Evolutionary conservation across 1,284 basidiomycete species (phyloP), one percentile per base, ranked within the genome.

Genomic region (Butyriboletus appendiculatus): DNA sequence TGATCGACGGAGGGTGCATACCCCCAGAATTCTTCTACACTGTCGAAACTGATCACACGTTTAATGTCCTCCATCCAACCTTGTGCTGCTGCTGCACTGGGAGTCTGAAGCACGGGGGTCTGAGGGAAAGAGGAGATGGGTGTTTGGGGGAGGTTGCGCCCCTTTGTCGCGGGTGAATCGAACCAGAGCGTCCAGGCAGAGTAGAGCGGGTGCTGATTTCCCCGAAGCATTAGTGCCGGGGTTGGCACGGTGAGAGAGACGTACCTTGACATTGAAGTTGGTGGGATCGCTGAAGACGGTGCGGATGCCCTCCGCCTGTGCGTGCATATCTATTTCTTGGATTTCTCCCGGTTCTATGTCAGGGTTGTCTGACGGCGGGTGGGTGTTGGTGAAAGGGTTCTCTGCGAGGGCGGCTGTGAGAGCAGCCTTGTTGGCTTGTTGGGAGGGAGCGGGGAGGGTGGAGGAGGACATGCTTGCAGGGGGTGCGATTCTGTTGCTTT

Each of bases 41-140:
- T 93, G 69, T 96, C 90, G 68, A 98, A 96, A 59, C 81, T 86
- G 67, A 97, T 94, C 52, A 98, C 93, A 57, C 90, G 88, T 68
- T 95, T 94, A 69, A 98, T 96, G 68, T 96, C 93, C 65, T 97
- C 95, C 90, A 97, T 96, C 96, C 96, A 98, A 35, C 91, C 91
- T 65, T 86, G 85, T 22, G 86, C 88, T 51, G 87, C 88, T 50
- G 80, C 79, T 22, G 76, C 80, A 57, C 85, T 77, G 37, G 88
- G 87, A 2, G 88, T 89, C 61, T 82, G 81, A 45, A 81, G 80
- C 40, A 82, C 56, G 14, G 88, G 88, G 0, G 88, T 90, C 66
- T 84, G 85, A 10, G 90, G 91, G 59, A 92, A 86, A 34, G 89
- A 85, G 52, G 88, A 81, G 50, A 88, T 75, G 52, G 89, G 90